phyloP scores from a whole-genome alignment of 495 filamentous ascomycete genomes.

The Hypoxylon cercidicola region DNA sequence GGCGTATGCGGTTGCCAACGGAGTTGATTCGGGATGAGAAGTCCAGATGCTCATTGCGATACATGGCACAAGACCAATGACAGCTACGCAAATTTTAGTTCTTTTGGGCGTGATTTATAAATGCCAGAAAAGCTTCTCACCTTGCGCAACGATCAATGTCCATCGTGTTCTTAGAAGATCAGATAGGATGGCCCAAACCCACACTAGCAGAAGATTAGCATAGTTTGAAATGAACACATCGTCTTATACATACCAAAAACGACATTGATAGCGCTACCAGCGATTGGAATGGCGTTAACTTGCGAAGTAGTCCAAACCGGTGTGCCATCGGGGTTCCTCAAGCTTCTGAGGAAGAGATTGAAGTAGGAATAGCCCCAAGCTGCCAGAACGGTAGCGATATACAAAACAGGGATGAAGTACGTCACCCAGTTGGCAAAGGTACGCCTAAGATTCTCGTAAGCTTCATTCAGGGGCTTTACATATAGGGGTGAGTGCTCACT shows the following conservation, averaged over 20 bases:
- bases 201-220: conserved; percentile 41
- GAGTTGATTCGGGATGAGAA: conserved; percentile 41
- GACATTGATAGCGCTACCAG: conserved; percentile 50
- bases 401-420: conserved; percentile 50
- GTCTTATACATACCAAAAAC: conserved; percentile 42
- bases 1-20: conserved; percentile 49
- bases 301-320: conserved; percentile 48
- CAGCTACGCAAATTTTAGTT: conserved; percentile 28
- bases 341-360: conserved; percentile 51
- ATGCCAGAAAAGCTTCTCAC: conserved; percentile 12
- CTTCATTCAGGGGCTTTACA: not conserved
- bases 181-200: conserved; percentile 54
- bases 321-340: conserved; percentile 47
- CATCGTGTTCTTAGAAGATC: conserved; percentile 51
- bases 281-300: conserved; percentile 54
- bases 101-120: not conserved
- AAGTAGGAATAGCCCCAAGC: conserved; percentile 56
- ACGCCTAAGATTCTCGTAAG: conserved; percentile 39
- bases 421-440: conserved; percentile 49
- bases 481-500: conserved; percentile 20
- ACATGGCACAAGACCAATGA: conserved; percentile 51
- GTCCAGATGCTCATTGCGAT: conserved; percentile 56
- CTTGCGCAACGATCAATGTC: conserved; percentile 51
- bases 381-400: conserved; percentile 51
- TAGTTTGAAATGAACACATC: not conserved